Base-by-base conservation (phyloP, 2,329 filamentous ascomycete genomes). In the Aspergillus sp. region DNA sequence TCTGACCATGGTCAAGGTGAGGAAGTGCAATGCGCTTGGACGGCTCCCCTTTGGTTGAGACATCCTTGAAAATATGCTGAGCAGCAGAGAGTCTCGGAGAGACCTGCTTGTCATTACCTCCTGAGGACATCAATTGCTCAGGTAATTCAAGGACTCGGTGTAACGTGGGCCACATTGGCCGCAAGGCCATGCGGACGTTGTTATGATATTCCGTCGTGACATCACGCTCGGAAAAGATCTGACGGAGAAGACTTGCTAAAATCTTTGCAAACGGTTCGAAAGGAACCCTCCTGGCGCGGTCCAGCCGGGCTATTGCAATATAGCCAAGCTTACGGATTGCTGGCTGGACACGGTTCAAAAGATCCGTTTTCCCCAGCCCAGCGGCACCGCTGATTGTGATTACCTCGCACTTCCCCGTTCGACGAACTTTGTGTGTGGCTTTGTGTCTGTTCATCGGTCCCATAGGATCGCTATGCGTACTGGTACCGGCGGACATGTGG, bases 161-260 rank as follows among this genome's bases (percentile, higher is more conserved):
- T 24, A 86, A 69, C 5, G 79, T 73, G 24, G 73, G 65, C 83
- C 83, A 86, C 54, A 83, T 77, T 9, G 81, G 80, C 44, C 76
- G 76, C 4, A 86, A 72, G 42, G 79, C 79, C 13, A 72, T 71
- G 17, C 83, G 73, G 11, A 86, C 70, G 55, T 76, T 79, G 53
- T 82, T 77, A 60, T 86, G 83, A 54, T 85, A 86, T 0, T 82
- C 77, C 1, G 82, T 83, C 9, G 73, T 77, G 14, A 86, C 79
- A 65, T 86, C 82, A 33, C 80, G 78, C 62, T 86, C 83, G 1
- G 82, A 84, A 60, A 86, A 86, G 6, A 86, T 84, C 56, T 86
- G 83, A 22, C 83, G 77, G 51, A 86, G 80, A 16, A 86, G 69
- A 35, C 80, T 83, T 6, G 80, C 80, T 70, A 86, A 76, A n/a